Evolutionary conservation across 805 yeast species (phyloP).

Genomic region (Lipomyces chichibuensis): DNA sequence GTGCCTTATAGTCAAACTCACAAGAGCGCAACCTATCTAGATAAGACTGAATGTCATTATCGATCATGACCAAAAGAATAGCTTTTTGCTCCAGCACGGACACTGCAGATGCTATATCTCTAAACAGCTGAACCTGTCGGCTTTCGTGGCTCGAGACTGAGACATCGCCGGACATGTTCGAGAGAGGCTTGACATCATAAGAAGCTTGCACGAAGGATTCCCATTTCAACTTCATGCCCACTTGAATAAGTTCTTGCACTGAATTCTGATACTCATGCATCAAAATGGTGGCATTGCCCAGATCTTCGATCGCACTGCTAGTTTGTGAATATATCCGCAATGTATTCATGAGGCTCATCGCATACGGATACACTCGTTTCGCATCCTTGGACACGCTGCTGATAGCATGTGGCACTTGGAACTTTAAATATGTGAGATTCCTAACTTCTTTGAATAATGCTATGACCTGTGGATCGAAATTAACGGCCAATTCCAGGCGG

Average conservation of each 20-base stretch:
- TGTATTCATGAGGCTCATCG: slow-evolving; percentile 57
- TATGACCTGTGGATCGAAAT: slow-evolving; percentile 54
- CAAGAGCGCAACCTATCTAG: slow-evolving; percentile 42
- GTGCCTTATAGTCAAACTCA: slow-evolving; percentile 35
- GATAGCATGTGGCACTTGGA: slow-evolving; percentile 60
- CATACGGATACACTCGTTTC: slow-evolving; percentile 59
- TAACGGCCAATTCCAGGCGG: slow-evolving; percentile 48
- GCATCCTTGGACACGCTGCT: slow-evolving; percentile 54
- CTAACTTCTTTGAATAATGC: slow-evolving; percentile 58
- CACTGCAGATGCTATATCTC: slow-evolving; percentile 44
- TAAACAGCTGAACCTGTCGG: slow-evolving; percentile 36
- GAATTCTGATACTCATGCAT: slow-evolving; percentile 45
- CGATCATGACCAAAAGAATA: slow-evolving; percentile 42
- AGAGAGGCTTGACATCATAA: slow-evolving; percentile 48
- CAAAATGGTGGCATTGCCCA: slow-evolving; percentile 51
- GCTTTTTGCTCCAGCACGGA: slow-evolving; percentile 42
- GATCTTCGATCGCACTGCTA: slow-evolving; percentile 42
- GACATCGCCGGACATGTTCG: slow-evolving; percentile 17
- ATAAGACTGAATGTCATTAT: slow-evolving; percentile 36
- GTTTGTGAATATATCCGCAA: slow-evolving; percentile 49
- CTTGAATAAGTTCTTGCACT: slow-evolving; percentile 45
- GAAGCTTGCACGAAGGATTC: slow-evolving; percentile 51
- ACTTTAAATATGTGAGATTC: slow-evolving; percentile 54
- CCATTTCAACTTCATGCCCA: slow-evolving; percentile 56
- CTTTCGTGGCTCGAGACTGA: slow-evolving; percentile 19